phyloP scores from a whole-genome alignment of 495 filamentous ascomycete species.

The Melanomma pulvis-pyrius region DNA sequence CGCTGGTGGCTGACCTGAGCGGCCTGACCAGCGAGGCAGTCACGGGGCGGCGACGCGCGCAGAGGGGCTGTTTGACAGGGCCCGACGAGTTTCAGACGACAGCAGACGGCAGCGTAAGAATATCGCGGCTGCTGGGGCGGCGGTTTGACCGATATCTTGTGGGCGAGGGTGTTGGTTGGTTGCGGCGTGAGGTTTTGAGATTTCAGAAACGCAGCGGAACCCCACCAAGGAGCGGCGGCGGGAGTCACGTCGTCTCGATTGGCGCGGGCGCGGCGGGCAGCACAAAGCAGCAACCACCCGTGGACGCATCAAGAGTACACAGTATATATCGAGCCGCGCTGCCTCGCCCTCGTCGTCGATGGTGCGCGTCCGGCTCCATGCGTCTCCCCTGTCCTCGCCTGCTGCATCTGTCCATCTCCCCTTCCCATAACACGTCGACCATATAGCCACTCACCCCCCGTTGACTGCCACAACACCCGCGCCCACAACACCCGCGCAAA shows the following conservation, averaged over 20 bases:
- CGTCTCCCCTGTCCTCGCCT: constrained; percentile 29
- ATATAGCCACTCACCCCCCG: constrained; percentile 7
- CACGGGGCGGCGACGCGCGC: background rate
- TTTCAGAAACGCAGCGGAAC: constrained; percentile 15
- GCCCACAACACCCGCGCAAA: background rate
- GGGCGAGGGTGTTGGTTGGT: constrained; percentile 22
- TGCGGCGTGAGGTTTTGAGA: constrained; percentile 11
- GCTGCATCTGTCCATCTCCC: constrained; percentile 12
- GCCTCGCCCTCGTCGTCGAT: background rate
- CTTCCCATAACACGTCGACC: constrained; percentile 1
- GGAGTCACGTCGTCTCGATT: background rate
- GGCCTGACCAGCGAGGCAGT: constrained; percentile 4
- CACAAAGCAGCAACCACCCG: too few relatives aligned
- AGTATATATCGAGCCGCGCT: background rate
- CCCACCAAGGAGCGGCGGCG: constrained; percentile 1
- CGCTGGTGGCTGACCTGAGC: background rate
- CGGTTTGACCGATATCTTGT: background rate
- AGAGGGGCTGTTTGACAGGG: constrained; percentile 19
- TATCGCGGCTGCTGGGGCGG: background rate
- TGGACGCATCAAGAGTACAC: too few relatives aligned
- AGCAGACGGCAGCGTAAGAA: constrained; percentile 8
- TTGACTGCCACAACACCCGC: background rate
- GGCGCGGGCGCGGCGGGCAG: background rate
- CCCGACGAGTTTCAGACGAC: constrained; percentile 1
- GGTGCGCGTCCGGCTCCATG: constrained; percentile 13